These are phyloP conservation scores for Fusarium fracticaudum DNA, from an alignment of 2,329 filamentous ascomycete species.

Conservation along the genomic window DNA sequence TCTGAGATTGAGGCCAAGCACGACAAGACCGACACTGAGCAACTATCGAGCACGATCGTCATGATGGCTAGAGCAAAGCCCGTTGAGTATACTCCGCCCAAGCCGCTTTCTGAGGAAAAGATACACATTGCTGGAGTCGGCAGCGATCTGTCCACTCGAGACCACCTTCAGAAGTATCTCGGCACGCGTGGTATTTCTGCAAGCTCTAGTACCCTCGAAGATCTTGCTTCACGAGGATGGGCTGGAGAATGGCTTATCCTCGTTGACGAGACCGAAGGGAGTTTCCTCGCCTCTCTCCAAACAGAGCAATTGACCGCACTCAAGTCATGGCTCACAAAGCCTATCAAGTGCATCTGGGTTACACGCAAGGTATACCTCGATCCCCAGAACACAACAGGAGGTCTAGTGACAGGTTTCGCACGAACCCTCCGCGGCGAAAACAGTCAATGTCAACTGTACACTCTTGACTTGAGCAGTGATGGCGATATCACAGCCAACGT, in stretches of 20 bases:
- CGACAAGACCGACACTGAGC: slow-evolving; percentile 3
- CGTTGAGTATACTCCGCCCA: background rate
- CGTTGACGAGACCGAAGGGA: slow-evolving; percentile 32
- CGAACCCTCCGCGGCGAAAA: slow-evolving; percentile 35
- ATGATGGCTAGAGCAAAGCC: slow-evolving; percentile 37
- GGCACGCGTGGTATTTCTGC: slow-evolving; percentile 9
- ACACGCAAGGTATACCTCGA: slow-evolving; percentile 36
- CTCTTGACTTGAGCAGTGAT: slow-evolving; percentile 33
- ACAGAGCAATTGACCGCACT: slow-evolving; percentile 21
- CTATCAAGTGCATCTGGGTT: slow-evolving; percentile 37
- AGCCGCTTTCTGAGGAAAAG: slow-evolving; percentile 11
- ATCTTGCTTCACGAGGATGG: slow-evolving; percentile 23
- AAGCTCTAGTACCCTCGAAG: slow-evolving; percentile 21
- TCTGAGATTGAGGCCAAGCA: slow-evolving; percentile 24
- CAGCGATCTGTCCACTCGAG: background rate
- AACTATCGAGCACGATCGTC: slow-evolving; percentile 36
- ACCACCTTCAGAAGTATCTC: slow-evolving; percentile 9
- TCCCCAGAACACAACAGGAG: slow-evolving; percentile 33
- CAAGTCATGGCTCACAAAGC: slow-evolving; percentile 25
- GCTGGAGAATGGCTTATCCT: slow-evolving; percentile 33
- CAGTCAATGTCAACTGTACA: slow-evolving; percentile 35
- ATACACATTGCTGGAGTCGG: slow-evolving; percentile 25
- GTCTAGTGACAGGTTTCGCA: slow-evolving; percentile 37
- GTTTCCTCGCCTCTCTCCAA: slow-evolving; percentile 30
- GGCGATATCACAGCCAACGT: slow-evolving; percentile 11